A percentile compares a stretch with the other conserved stretches of the same genome.
phyloP scores from a whole-genome alignment of 1,284 basidiomycete species.

The Trametes pubescens region DNA sequence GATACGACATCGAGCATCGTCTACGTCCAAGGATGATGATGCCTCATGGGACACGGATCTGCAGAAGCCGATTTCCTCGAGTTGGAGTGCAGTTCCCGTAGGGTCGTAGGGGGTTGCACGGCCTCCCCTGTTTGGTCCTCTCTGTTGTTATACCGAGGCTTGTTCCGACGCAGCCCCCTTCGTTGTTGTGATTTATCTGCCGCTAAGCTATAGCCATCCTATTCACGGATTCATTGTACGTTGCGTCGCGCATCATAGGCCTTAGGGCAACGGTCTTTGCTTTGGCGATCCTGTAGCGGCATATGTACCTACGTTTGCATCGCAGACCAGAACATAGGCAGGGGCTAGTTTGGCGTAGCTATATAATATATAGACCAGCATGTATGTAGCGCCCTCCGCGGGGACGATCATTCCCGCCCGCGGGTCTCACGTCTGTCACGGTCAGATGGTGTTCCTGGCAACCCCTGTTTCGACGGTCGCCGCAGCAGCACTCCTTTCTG shows the following conservation, averaged over 20 bases:
- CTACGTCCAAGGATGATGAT: constrained; percentile 7
- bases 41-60: not conserved
- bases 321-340: too few species aligned
- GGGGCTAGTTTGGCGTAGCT: too few species aligned
- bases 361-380: too few species aligned
- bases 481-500: too few species aligned
- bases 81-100: constrained; percentile 15
- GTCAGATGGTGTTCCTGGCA: too few species aligned
- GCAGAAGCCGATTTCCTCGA: constrained; percentile 7
- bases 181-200: constrained; percentile 5
- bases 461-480: too few species aligned
- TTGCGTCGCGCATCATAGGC: not conserved
- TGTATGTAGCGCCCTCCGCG: too few species aligned
- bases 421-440: too few species aligned
- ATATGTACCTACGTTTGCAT: too few species aligned
- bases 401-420: too few species aligned
- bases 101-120: constrained; percentile 8
- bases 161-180: not conserved
- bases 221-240: constrained; percentile 6
- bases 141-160: not conserved
- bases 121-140: not conserved
- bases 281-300: not conserved
- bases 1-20: constrained; percentile 20
- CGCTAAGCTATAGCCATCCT: constrained; percentile 13
- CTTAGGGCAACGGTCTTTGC: not conserved